Conservation (phyloP, 2,329 filamentous ascomycete genomes). For the Apiospora arundinis region DNA sequence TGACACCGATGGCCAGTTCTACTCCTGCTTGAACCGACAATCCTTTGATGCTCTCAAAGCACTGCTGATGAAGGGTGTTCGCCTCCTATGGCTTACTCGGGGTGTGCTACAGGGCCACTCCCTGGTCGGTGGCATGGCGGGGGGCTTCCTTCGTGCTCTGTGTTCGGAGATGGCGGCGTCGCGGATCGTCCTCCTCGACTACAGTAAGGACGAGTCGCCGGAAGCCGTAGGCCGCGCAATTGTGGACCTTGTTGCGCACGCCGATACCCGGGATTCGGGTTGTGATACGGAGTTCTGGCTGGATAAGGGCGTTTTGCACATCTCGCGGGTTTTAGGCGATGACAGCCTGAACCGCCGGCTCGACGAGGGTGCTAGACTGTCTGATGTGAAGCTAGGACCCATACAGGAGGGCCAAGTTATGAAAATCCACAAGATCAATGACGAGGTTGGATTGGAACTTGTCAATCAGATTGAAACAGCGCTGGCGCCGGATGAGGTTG, state of each 20-base stretch:
- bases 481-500: slow-evolving; percentile 24
- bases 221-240: slow-evolving; percentile 15
- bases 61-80: slow-evolving; percentile 26
- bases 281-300: slow-evolving; percentile 35
- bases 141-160: slow-evolving; percentile 18
- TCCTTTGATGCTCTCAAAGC: slow-evolving; percentile 29
- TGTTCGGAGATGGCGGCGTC: slow-evolving; percentile 33
- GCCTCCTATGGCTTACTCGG: slow-evolving; percentile 24
- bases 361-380: slow-evolving; percentile 6
- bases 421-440: slow-evolving; percentile 7
- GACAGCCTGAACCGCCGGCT: slow-evolving; percentile 17
- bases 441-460: slow-evolving; percentile 21
- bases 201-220: slow-evolving; percentile 28
- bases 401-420: slow-evolving; percentile 6
- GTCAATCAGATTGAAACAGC: neutral
- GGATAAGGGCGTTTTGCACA: slow-evolving; percentile 30
- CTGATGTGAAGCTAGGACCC: neutral
- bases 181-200: slow-evolving; percentile 30
- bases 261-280: slow-evolving; percentile 27
- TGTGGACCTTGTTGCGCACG: neutral
- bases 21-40: slow-evolving; percentile 25
- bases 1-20: slow-evolving; percentile 29
- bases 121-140: too few relatives aligned
- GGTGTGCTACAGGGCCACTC: too few relatives aligned
- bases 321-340: slow-evolving; percentile 29